phyloP scores from a whole-genome alignment of 768 basidiomycete genomes.

The Saitozyma sp. region DNA sequence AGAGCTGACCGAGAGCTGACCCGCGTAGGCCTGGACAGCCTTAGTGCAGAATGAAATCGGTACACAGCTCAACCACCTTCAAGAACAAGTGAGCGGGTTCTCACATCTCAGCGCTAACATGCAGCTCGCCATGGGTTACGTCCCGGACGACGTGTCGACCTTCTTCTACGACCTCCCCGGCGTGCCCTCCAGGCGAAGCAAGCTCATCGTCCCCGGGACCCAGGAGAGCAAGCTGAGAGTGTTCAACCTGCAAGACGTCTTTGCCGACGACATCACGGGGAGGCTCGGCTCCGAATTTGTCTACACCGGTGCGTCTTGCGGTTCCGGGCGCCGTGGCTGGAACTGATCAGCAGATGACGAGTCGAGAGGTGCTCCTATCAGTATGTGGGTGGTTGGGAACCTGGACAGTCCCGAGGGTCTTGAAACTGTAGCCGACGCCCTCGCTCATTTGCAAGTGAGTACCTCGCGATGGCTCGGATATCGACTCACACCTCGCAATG shows the following conservation, averaged over 20 bases:
- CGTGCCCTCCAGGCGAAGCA: conserved; percentile 69
- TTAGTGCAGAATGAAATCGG: conserved; percentile 64
- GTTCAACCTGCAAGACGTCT: conserved; percentile 62
- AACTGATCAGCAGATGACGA: conserved; percentile 5
- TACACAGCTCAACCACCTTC: conserved; percentile 66
- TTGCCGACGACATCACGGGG: conserved; percentile 46
- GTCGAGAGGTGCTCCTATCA: conserved; percentile 37
- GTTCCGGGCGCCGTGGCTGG: background rate
- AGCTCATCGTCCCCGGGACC: conserved; percentile 65
- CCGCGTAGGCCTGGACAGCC: conserved; percentile 64
- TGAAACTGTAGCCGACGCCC: conserved; percentile 64
- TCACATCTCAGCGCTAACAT: conserved; percentile 59
- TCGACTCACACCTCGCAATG: background rate
- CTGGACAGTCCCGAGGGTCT: conserved; percentile 67
- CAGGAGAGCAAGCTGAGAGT: conserved; percentile 59
- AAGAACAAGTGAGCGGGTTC: conserved; percentile 62
- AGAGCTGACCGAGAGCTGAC: background rate
- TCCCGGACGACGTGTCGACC: conserved; percentile 58
- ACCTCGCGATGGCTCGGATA: background rate
- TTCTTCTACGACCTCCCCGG: conserved; percentile 91
- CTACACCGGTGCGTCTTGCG: conserved; percentile 61
- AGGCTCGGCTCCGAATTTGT: conserved; percentile 59
- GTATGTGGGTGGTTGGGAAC: conserved; percentile 70
- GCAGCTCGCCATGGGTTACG: conserved; percentile 24
- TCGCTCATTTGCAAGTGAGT: conserved; percentile 65